A percentile compares a stretch with the other conserved stretches of the same genome.
Conservation (phyloP, 192 early-diverging fungal genomes). For the Linnemannia schmuckeri region DNA sequence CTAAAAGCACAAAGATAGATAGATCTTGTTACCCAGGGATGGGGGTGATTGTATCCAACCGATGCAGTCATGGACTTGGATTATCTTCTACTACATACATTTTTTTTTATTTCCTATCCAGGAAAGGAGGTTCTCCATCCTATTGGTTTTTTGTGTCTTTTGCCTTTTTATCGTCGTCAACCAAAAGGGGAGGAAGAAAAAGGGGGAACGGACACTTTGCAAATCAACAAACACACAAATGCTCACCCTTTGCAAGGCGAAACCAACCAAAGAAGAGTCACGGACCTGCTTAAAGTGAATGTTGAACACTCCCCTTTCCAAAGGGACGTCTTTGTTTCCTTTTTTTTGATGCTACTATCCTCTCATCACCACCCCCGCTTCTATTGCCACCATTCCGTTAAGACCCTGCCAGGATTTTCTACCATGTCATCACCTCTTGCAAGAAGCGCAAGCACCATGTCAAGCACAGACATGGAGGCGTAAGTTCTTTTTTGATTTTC, state of each 20-base stretch:
- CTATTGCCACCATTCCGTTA: not conserved
- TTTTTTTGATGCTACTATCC: not conserved
- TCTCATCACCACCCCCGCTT: not conserved
- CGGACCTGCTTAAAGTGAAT: not conserved
- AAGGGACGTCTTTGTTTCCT: not conserved
- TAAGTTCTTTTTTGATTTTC: constrained; percentile 33
- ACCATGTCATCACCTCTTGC: constrained; percentile 47
- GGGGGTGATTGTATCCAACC: not conserved
- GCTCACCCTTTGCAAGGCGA: not conserved
- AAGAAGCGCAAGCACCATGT: constrained; percentile 44
- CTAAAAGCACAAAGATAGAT: not conserved
- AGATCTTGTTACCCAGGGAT: not conserved
- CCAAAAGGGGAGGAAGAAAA: not conserved
- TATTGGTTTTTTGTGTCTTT: not conserved
- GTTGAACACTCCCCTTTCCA: not conserved
- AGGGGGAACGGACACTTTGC: not conserved
- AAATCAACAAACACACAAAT: not conserved
- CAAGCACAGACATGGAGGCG: constrained; percentile 54
- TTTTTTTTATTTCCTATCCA: not conserved
- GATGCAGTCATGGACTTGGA: not conserved
- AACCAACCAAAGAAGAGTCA: not conserved
- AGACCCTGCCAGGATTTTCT: not conserved
- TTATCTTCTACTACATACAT: not conserved
- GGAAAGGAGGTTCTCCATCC: not conserved
- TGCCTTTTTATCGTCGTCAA: not conserved